Conservation (phyloP, 2,329 filamentous ascomycete species). For the Alternaria viburni region DNA sequence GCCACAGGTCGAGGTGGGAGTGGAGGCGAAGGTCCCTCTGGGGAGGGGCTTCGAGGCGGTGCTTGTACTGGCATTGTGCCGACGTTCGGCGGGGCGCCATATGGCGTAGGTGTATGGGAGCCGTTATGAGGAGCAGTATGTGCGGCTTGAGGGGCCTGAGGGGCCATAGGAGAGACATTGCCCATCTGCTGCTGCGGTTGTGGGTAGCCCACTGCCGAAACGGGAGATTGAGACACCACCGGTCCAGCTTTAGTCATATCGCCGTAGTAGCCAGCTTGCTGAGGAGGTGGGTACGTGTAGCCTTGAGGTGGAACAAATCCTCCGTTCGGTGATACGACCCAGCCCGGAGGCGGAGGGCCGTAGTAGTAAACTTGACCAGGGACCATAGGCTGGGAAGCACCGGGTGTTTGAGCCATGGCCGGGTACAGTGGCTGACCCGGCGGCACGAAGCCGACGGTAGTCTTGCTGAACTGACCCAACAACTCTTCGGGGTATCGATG, state of each 20-base stretch:
- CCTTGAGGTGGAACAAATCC: constrained; percentile 26
- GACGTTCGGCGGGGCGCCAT: not conserved
- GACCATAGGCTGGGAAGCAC: constrained; percentile 10
- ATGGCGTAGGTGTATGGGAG: not conserved
- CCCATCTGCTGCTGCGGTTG: constrained; percentile 6
- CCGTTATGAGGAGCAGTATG: constrained; percentile 14
- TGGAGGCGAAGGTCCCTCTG: constrained; percentile 6
- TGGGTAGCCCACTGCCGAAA: not conserved
- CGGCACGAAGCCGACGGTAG: constrained; percentile 38
- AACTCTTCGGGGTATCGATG: constrained; percentile 37
- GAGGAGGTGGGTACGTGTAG: constrained; percentile 15
- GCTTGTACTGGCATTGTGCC: not conserved
- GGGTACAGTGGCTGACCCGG: constrained; percentile 32
- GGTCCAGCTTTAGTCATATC: constrained; percentile 20
- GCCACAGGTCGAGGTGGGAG: constrained; percentile 4
- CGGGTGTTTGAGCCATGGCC: constrained; percentile 29
- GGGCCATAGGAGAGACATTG: constrained; percentile 5
- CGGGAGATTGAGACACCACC: constrained; percentile 13
- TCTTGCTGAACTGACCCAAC: constrained; percentile 38
- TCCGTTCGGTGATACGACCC: constrained; percentile 25
- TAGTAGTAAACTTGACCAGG: constrained; percentile 33
- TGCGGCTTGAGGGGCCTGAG: constrained; percentile 20
- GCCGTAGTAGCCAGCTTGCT: constrained; percentile 25
- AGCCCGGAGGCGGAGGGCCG: constrained; percentile 29
- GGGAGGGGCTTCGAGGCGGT: constrained; percentile 6